phyloP scores from a whole-genome alignment of 129 eudicot genomes.

The Saposhnikovia divaricata region DNA sequence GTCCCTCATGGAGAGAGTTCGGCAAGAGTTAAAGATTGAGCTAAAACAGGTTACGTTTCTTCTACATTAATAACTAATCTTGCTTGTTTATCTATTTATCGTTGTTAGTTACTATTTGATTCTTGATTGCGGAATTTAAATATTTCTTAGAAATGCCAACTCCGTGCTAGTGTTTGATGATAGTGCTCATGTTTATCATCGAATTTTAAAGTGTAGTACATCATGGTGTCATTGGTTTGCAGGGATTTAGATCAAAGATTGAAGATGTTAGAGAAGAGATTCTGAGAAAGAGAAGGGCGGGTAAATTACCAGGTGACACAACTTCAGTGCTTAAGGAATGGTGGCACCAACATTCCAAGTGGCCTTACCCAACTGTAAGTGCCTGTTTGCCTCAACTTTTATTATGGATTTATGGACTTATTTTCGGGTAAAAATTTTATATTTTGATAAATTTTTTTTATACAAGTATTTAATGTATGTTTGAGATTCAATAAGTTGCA shows the following conservation, averaged over 20 bases:
- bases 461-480: too few species aligned
- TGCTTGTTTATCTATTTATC: not conserved
- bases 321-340: conserved; percentile 87
- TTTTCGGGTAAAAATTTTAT: too few species aligned
- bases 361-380: conserved; percentile 99
- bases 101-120: not conserved
- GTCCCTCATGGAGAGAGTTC: conserved; percentile 88
- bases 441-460: too few species aligned
- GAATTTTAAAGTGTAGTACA: not conserved
- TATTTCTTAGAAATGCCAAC: not conserved
- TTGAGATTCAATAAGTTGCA: too few species aligned
- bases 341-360: conserved; percentile 98
- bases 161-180: not conserved
- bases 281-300: conserved; percentile 82
- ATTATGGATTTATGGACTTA: too few species aligned
- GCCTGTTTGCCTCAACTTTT: too few species aligned
- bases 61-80: not conserved
- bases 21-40: conserved; percentile 87
- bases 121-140: not conserved
- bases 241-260: conserved; percentile 94
- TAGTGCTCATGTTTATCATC: not conserved
- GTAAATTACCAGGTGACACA: conserved; percentile 94
- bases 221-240: conserved; percentile 2
- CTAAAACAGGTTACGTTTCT: conserved; percentile 69
- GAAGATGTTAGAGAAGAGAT: conserved; percentile 98